phyloP scores from a whole-genome alignment of 495 filamentous ascomycete species.

The Ramalina peruviana region DNA sequence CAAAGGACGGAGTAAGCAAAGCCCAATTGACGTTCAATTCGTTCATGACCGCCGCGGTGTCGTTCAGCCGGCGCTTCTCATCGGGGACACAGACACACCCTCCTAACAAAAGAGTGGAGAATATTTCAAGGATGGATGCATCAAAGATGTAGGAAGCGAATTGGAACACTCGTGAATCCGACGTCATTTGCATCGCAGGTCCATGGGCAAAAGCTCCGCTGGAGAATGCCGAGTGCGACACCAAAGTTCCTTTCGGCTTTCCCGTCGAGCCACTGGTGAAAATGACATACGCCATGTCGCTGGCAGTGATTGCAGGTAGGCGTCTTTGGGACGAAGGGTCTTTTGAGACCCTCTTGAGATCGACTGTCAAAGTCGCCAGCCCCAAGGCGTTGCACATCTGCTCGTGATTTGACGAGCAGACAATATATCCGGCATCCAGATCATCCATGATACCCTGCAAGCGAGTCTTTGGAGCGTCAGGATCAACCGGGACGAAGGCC shows the following conservation, averaged over 20 bases:
- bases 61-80: constrained; percentile 20
- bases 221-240: constrained; percentile 52
- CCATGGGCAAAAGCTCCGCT: constrained; percentile 16
- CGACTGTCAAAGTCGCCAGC: background rate
- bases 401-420: constrained; percentile 26
- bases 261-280: constrained; percentile 86
- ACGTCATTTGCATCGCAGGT: constrained; percentile 13
- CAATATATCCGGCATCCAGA: constrained; percentile 27
- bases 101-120: constrained; percentile 28
- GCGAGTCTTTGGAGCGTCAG: constrained; percentile 32
- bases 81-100: constrained; percentile 35
- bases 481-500: constrained; percentile 39
- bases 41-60: constrained; percentile 23
- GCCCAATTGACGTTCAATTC: constrained; percentile 24
- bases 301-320: constrained; percentile 2
- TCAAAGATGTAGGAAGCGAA: constrained; percentile 36
- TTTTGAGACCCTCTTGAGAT: background rate
- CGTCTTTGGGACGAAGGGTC: background rate
- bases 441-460: constrained; percentile 34
- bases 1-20: constrained; percentile 30
- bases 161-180: constrained; percentile 25
- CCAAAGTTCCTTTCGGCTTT: constrained; percentile 69
- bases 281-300: constrained; percentile 69
- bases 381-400: constrained; percentile 1
- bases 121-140: constrained; percentile 28